Base-by-base conservation (phyloP, 805 yeast species). In the Ogataea corticis region DNA sequence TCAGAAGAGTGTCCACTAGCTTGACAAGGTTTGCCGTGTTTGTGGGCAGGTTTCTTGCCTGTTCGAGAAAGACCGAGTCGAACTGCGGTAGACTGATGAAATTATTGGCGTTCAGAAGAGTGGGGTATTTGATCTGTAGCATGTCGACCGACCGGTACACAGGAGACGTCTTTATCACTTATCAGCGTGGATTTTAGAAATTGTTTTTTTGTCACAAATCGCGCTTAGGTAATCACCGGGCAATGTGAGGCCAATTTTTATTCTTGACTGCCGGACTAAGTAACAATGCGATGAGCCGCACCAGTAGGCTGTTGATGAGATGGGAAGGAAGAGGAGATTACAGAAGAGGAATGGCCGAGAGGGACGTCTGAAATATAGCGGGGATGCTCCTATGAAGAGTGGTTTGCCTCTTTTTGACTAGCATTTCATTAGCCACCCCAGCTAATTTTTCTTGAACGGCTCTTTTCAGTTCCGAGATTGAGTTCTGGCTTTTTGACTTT, bases 51-150 rank as follows among this genome's bases (percentile, higher is more conserved):
- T 33, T 28, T 16, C 51, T 40, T 21, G 39, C 48, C 4, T 27
- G 19, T 9, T 44, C 36, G 18, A 12, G 25, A 34, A 52, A 41
- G 7, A 23, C 41, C 1, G 54, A 21, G 33, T 56, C 61, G 31
- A 41, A 54, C 23, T 48, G 50, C 3, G 59, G 59, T 4, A 61
- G 38, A 12, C 43, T 39, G 19, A 59, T 51, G 51, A 62, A 62
- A 35, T 62, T 62, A 45, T 52, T 52, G 1, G 59, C 51, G 33
- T 62, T 58, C 29, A 62, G 43, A 33, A 62, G 36, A 1, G 58
- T 44, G 1, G 64, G 55, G 28, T 58, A 58, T 33, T 46, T 45
- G 2, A 51, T 48, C 48, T 59, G 63, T 13, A 59, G 45, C 63
- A 59, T 59, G 13, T 2, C 28, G 11, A 21, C 9, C 9, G 25